phyloP scores from a whole-genome alignment of 192 early-diverging fungal species.

The Funneliformis geosporum region DNA sequence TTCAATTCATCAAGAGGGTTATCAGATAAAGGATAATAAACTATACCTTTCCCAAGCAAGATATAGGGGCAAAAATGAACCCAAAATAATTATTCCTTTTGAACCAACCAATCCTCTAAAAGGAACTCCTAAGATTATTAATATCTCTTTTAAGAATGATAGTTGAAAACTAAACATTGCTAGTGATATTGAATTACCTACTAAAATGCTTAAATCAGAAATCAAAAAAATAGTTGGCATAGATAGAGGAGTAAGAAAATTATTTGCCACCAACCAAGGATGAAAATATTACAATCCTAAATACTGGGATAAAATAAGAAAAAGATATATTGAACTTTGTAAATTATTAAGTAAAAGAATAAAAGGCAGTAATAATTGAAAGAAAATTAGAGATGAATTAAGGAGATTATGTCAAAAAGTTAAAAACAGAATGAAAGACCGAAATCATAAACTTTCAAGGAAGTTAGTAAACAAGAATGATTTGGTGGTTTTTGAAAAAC shows the following conservation, averaged over 20 bases:
- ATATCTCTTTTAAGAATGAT: neutral
- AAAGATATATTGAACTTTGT: neutral
- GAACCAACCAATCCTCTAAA: neutral
- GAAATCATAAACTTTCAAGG: neutral
- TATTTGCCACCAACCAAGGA: neutral
- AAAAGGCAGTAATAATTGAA: neutral
- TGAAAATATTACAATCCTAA: neutral
- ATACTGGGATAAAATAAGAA: neutral
- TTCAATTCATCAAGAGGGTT: neutral
- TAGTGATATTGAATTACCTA: neutral
- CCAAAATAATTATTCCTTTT: neutral
- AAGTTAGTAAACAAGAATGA: neutral
- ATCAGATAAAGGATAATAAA: neutral
- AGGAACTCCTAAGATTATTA: neutral
- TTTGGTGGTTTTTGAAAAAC: neutral
- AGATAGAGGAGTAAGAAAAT: neutral
- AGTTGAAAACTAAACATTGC: neutral
- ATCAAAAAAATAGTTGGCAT: neutral
- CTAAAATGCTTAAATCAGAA: too few relatives aligned
- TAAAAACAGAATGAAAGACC: neutral
- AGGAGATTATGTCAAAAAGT: neutral
- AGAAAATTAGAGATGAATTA: neutral
- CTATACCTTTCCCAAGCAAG: neutral
- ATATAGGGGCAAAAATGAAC: neutral
- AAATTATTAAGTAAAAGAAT: neutral